These are phyloP conservation scores for Ceratorhiza oryzae-sativae DNA, from an alignment of 1,284 basidiomycete species.

Conservation along the genomic window DNA sequence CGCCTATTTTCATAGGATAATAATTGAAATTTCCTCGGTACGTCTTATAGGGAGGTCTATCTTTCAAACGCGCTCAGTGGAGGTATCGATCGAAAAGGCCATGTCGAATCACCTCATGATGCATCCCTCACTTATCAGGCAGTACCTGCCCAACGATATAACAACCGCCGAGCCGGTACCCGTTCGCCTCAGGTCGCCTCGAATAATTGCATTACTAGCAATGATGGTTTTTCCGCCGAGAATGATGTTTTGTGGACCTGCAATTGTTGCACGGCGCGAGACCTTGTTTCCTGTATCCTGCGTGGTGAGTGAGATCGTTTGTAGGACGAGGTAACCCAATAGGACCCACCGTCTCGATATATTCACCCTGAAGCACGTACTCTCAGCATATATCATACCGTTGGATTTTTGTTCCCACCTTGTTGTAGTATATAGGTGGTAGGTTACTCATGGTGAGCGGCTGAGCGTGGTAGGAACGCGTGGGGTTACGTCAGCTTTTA, in stretches of 20 bases:
- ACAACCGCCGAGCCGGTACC: slow-evolving; percentile 90
- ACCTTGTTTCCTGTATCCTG: slow-evolving; percentile 91
- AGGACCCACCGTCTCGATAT: slow-evolving; percentile 75
- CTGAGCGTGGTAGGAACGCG: background rate
- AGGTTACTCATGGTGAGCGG: slow-evolving; percentile 4
- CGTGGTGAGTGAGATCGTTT: slow-evolving; percentile 35
- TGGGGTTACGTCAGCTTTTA: background rate
- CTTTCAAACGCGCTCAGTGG: background rate
- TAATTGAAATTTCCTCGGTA: slow-evolving; percentile 94
- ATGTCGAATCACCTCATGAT: slow-evolving; percentile 74
- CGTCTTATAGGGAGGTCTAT: slow-evolving; percentile 85
- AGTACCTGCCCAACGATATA: slow-evolving; percentile 92
- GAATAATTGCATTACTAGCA: slow-evolving; percentile 83
- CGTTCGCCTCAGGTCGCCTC: slow-evolving; percentile 85
- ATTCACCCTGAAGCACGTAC: slow-evolving; percentile 61
- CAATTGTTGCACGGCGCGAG: slow-evolving; percentile 90
- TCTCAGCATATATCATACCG: no score
- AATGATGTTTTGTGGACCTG: slow-evolving; percentile 95
- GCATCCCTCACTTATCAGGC: slow-evolving; percentile 86
- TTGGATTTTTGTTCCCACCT: slow-evolving; percentile 20
- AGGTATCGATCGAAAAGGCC: background rate
- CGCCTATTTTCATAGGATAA: slow-evolving; percentile 96
- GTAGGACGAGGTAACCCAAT: slow-evolving; percentile 1
- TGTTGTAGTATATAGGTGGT: slow-evolving; percentile 26
- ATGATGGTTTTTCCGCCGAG: slow-evolving; percentile 98